Evolutionary conservation across 805 yeast species (phyloP), one percentile per base, ranked within the genome.

Genomic region (Candida sakaeoensis): DNA sequence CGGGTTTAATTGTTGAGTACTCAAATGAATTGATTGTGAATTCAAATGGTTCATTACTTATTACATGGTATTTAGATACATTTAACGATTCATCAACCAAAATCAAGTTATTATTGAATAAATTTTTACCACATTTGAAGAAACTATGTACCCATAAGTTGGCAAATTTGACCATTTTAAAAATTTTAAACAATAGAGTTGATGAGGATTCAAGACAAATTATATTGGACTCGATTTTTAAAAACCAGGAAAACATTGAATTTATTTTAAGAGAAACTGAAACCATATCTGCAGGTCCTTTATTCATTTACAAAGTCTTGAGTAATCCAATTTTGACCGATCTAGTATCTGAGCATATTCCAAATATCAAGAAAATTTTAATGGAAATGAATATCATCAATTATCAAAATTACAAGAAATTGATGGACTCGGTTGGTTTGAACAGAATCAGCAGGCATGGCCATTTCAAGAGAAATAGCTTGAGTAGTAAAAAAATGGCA

Each of bases 61-160:
- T 93, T 40, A 88, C 96, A 1, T 93, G 99, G 99, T 84, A 85
- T 52, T 73, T 93, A 55, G 99, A 93, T 56, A 86, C 96, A 1
- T 68, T 59, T 43, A 60, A 53, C 40, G 61, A 56, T 10, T 27
- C 43, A 33, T 58, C 58, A 4, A 33, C 49, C 2, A 43, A 47
- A 2, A 31, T 39, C 14, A 80, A 82, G 28, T 66, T 86, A 14
- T 65, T 93, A 35, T 80, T 88, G 2, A 74, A 77, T 22, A 72
- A 75, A 52, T 65, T 88, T 40, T 52, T 78, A 33, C 81, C 87
- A 1, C 71, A 79, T 49, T 70, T 89, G 51, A 77, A 71, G 9
- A 72, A 68, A 27, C 64, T 88, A 44, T 79, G 91, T 52, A 76
- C 82, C 30, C 95, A 88, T 52, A 91, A 89, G 61, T 65, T 90